Percentiles rank a stretch among this genome's conserved stretches.
Conservation (phyloP, 129 eudicot genomes). For the Lactuca saligna region DNA sequence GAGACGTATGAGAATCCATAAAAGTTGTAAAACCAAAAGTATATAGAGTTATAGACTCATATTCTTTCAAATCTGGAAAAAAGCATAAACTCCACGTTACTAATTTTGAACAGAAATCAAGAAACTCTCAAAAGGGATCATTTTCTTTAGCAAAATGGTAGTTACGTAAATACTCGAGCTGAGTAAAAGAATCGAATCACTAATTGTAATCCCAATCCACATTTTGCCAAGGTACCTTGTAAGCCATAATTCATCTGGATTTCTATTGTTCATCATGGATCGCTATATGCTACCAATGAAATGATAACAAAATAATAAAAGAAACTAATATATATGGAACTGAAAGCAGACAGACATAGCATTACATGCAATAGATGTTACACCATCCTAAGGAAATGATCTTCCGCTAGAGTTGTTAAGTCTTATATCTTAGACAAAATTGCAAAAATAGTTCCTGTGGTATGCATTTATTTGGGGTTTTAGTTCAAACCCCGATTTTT, state of each 20-base stretch:
- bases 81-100: slow-evolving; percentile 9
- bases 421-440: no score
- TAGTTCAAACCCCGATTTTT: no score
- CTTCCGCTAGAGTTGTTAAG: no score
- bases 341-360: no score
- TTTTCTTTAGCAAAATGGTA: not conserved
- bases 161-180: not conserved
- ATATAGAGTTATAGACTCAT: slow-evolving; percentile 1
- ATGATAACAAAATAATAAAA: no score
- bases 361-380: no score
- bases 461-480: no score
- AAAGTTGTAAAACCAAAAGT: slow-evolving; percentile 18
- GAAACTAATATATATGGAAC: no score
- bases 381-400: no score
- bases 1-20: not conserved
- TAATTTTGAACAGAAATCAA: slow-evolving; percentile 1
- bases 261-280: not conserved
- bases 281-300: not conserved
- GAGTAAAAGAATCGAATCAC: not conserved
- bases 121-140: slow-evolving; percentile 13
- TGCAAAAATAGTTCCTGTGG: no score
- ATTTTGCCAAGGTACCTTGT: not conserved
- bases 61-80: slow-evolving; percentile 7
- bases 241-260: not conserved
- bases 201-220: not conserved